Conservation (phyloP, 192 early-diverging fungal species). For the Gaertneriomyces semiglobifer region DNA sequence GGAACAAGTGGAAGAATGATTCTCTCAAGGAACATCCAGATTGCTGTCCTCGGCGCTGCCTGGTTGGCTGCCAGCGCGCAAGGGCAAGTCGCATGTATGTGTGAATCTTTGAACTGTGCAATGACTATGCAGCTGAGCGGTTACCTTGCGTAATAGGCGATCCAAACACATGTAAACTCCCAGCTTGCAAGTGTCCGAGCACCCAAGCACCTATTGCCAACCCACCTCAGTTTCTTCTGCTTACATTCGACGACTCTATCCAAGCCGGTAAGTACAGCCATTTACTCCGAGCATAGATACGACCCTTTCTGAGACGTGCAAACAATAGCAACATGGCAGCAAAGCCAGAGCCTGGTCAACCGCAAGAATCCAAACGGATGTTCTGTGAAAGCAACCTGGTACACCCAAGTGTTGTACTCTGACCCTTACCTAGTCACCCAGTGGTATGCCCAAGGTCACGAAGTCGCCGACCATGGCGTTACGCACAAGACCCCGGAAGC, state of each 20-base stretch:
- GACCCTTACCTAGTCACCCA: slow-evolving; percentile 29
- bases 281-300: background rate
- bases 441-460: slow-evolving; percentile 41
- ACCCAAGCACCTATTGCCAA: slow-evolving; percentile 25
- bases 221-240: slow-evolving; percentile 36
- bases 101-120: too few relatives aligned
- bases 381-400: slow-evolving; percentile 57
- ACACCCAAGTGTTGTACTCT: slow-evolving; percentile 53
- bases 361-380: slow-evolving; percentile 59
- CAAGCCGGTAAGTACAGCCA: slow-evolving; percentile 12
- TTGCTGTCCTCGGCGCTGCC: too few relatives aligned
- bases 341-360: slow-evolving; percentile 17
- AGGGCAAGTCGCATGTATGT: too few relatives aligned
- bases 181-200: slow-evolving; percentile 31
- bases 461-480: slow-evolving; percentile 38
- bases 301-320: background rate
- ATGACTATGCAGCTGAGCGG: too few relatives aligned
- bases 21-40: too few relatives aligned
- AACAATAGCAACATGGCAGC: slow-evolving; percentile 15
- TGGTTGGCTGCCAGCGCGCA: too few relatives aligned
- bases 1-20: too few relatives aligned
- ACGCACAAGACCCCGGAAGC: slow-evolving; percentile 23
- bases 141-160: slow-evolving; percentile 12
- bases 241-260: slow-evolving; percentile 32
- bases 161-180: slow-evolving; percentile 30